Evolutionary conservation across 176 grass and related monocot species (phyloP), one percentile per base, ranked within the genome.

Genomic region (Hsuehochloa calcarea): DNA sequence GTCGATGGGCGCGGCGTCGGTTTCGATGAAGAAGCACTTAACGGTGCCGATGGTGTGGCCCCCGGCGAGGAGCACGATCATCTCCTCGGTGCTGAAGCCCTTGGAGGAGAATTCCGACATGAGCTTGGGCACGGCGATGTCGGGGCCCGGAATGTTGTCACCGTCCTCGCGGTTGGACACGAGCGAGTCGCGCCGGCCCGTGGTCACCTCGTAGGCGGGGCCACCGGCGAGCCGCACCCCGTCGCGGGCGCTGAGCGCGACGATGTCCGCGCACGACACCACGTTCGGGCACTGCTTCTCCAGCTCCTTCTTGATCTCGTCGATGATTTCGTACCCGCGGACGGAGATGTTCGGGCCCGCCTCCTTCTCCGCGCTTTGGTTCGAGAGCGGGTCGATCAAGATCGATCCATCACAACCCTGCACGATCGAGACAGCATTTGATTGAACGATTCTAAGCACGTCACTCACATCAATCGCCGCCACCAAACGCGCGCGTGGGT

Each of bases 351-450:
- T 96, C 1, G 89, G 56, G 0, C 80, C 84, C 3, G 91, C 89
- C 45, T 85, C 81, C 85, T 93, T 93, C 87, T 96, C 90, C 11
- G 76, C 56, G 74, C 80, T 77, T 69, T 76, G 69, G 87, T 82
- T 85, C 39, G 87, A 83, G 43, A 92, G 16, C 10, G 90, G 90
- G 81, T 92, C 93, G 55, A 96, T 89, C 51, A 96, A 58, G 87
- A 96, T 82, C 3, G 94, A 96, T 68, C 81, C 94, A 77, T 96
- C 94, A 37, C 94, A 96, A 2, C 91, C 94, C 91, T 95, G 25
- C 38, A 72, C 41, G 20, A 10, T 58, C 54, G 54, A 58, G 54
- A 58, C 17, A n/a, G 22, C 54, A 58, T 58, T n/a, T 58, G 20
- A 58, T n/a, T n/a, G 8, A 26, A 5, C 23, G 4, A 26, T 50